A percentile compares a stretch with the other conserved stretches of the same genome.
These are phyloP conservation scores for Coprinopsis sp. DNA, from an alignment of 768 basidiomycete species.

Conservation along the genomic window DNA sequence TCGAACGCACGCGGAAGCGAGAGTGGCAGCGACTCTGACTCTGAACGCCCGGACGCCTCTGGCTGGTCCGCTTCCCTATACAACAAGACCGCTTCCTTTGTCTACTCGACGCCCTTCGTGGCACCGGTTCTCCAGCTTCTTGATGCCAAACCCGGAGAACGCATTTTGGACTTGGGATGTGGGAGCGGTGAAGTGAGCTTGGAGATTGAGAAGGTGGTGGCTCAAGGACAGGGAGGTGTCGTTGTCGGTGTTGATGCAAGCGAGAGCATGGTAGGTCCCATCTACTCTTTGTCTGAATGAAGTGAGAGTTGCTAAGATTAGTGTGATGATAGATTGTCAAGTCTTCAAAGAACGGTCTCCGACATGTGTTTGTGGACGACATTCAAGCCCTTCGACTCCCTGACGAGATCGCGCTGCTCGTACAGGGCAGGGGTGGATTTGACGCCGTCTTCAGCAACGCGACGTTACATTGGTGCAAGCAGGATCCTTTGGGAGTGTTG, in stretches of 20 bases:
- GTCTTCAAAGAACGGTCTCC: constrained; percentile 29
- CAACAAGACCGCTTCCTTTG: constrained; percentile 61
- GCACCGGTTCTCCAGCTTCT: constrained; percentile 56
- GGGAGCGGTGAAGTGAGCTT: constrained; percentile 77
- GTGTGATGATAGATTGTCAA: constrained; percentile 12
- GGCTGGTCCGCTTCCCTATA: constrained; percentile 59
- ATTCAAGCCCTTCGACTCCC: constrained; percentile 44
- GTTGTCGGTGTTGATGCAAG: constrained; percentile 71
- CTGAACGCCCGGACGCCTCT: constrained; percentile 7
- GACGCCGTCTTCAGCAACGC: constrained; percentile 82
- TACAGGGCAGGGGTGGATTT: constrained; percentile 36
- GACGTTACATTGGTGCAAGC: constrained; percentile 82
- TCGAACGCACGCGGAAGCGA: too few species aligned
- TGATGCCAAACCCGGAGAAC: constrained; percentile 59
- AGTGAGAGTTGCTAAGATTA: not conserved
- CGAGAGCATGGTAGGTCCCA: constrained; percentile 59
- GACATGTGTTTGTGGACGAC: constrained; percentile 48
- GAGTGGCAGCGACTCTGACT: too few species aligned
- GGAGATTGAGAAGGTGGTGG: constrained; percentile 50
- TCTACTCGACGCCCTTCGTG: constrained; percentile 53
- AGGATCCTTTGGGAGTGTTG: constrained; percentile 62
- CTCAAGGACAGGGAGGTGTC: constrained; percentile 38
- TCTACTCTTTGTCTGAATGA: not conserved
- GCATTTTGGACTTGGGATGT: constrained; percentile 75
- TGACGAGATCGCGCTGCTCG: constrained; percentile 19